These are phyloP conservation scores for Pleurostoma richardsiae DNA, from an alignment of 2,329 filamentous ascomycete species.

Conservation along the genomic window DNA sequence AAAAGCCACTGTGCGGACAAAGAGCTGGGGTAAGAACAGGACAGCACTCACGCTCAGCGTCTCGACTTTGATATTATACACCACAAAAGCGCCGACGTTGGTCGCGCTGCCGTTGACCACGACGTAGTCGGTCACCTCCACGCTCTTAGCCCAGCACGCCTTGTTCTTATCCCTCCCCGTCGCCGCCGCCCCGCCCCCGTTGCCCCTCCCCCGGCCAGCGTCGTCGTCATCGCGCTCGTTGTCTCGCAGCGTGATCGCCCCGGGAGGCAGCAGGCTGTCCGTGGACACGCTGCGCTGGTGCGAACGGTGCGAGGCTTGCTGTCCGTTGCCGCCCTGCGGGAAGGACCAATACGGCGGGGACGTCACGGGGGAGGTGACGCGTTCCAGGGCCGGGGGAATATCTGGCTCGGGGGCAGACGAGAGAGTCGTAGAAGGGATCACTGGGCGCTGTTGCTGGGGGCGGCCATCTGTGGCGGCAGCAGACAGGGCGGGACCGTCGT, in stretches of 20 bases:
- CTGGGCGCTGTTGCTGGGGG: slow-evolving; percentile 1
- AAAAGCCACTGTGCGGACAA: not conserved
- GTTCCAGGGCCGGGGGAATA: not conserved
- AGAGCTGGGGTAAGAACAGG: not conserved
- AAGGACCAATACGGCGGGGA: slow-evolving; percentile 41
- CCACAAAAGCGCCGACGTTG: slow-evolving; percentile 81
- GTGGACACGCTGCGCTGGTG: slow-evolving; percentile 37
- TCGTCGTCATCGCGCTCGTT: slow-evolving; percentile 50
- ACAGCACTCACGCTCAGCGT: slow-evolving; percentile 66
- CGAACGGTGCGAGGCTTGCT: slow-evolving; percentile 22
- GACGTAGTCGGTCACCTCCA: slow-evolving; percentile 52
- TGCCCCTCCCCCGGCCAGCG: slow-evolving; percentile 19
- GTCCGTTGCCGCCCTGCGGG: slow-evolving; percentile 15
- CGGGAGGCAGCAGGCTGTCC: slow-evolving; percentile 42
- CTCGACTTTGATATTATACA: slow-evolving; percentile 87
- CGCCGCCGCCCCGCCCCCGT: slow-evolving; percentile 4
- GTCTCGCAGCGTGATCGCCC: slow-evolving; percentile 57
- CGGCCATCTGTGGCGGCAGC: not conserved
- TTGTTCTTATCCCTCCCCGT: slow-evolving; percentile 37
- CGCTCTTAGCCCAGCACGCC: slow-evolving; percentile 62
- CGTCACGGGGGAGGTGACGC: slow-evolving; percentile 20
- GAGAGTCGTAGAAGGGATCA: slow-evolving; percentile 1
- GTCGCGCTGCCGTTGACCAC: slow-evolving; percentile 51
- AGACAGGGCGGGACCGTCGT: slow-evolving; percentile 8
- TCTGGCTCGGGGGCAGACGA: slow-evolving; percentile 2